These are phyloP conservation scores for Epipyxis sp. DNA, from an alignment of 108 stramenopile genomes.

Conservation along the genomic window DNA sequence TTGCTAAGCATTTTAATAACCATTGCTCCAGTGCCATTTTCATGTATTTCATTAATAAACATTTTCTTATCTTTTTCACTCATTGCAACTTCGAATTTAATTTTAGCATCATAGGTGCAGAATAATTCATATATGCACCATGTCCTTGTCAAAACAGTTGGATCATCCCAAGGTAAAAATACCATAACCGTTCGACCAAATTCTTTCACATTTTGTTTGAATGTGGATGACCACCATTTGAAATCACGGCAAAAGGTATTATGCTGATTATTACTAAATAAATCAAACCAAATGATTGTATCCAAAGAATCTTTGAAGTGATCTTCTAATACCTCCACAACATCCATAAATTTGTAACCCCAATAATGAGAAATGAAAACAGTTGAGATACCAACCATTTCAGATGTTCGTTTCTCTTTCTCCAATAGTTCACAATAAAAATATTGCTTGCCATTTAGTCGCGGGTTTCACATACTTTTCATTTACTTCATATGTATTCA, in stretches of 20 bases:
- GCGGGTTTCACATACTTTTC: no score
- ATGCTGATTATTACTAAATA: conserved; percentile 20
- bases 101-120: background rate
- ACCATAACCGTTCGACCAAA: background rate
- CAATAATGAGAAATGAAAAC: conserved; percentile 20
- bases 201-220: background rate
- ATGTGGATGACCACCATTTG: background rate
- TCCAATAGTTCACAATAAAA: no score
- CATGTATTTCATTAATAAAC: background rate
- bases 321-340: background rate
- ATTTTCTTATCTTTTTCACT: background rate
- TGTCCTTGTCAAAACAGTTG: background rate
- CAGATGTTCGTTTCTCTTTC: no score
- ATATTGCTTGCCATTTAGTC: no score
- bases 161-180: conserved; percentile 17
- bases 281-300: conserved; percentile 8
- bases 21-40: background rate
- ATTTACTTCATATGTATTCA: no score
- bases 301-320: background rate
- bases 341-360: conserved; percentile 12
- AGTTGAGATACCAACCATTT: no score
- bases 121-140: conserved; percentile 24
- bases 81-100: conserved; percentile 13
- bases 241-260: background rate
- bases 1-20: background rate